phyloP scores from a whole-genome alignment of 768 basidiomycete species.

The Boletus sensibilis region DNA sequence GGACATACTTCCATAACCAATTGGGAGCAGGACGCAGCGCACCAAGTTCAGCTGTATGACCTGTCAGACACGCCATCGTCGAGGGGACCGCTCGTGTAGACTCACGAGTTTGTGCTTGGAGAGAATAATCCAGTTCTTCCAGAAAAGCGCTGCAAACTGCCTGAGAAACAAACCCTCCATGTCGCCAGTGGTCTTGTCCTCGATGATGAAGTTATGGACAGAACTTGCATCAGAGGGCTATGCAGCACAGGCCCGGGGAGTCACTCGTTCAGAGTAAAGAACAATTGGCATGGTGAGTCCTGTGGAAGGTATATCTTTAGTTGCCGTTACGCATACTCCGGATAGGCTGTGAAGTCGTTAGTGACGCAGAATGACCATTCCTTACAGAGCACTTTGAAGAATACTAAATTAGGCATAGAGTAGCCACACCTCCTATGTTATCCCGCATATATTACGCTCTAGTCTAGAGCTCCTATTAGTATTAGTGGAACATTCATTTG shows the following conservation, averaged over 20 bases:
- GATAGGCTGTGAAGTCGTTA: too few relatives aligned
- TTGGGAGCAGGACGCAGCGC: slow-evolving; percentile 60
- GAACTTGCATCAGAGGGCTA: neutral
- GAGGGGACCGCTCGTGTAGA: slow-evolving; percentile 1
- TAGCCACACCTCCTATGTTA: too few relatives aligned
- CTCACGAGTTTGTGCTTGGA: slow-evolving; percentile 64
- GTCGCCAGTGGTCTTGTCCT: neutral
- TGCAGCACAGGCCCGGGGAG: neutral
- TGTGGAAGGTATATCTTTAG: slow-evolving; percentile 1
- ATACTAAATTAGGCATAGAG: too few relatives aligned
- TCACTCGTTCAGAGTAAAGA: neutral
- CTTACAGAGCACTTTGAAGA: too few relatives aligned
- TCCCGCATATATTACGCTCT: too few relatives aligned
- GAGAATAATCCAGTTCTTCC: slow-evolving; percentile 76
- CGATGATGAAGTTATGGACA: neutral
- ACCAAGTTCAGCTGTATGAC: slow-evolving; percentile 51
- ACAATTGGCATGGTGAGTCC: neutral
- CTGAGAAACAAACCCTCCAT: slow-evolving; percentile 50
- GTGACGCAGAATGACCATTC: too few relatives aligned
- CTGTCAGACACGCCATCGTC: neutral
- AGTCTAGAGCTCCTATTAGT: too few relatives aligned
- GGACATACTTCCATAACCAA: slow-evolving; percentile 51
- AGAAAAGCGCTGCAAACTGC: slow-evolving; percentile 58
- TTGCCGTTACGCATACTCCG: neutral
- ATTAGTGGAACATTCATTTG: neutral